phyloP scores from a whole-genome alignment of 2,329 filamentous ascomycete species.

The Botrytis tulipae region DNA sequence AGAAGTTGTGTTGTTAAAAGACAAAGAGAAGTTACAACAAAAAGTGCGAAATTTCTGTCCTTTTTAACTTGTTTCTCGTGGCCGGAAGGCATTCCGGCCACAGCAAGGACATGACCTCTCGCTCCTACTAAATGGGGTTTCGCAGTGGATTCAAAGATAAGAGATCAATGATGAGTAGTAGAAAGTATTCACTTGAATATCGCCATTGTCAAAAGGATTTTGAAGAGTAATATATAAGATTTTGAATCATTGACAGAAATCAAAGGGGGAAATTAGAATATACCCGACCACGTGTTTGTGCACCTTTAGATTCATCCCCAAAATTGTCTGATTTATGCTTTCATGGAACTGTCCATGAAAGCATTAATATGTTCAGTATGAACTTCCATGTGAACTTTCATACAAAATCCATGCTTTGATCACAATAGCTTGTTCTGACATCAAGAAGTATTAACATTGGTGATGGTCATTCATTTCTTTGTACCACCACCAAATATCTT shows the following conservation, averaged over 20 bases:
- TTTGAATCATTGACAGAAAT: neutral
- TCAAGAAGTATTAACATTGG: neutral
- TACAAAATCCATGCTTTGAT: neutral
- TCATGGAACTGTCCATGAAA: neutral
- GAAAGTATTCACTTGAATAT: neutral
- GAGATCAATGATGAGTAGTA: conserved; percentile 22
- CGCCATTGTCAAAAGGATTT: neutral
- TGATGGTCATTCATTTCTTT: conserved; percentile 20
- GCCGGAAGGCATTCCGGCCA: conserved; percentile 38
- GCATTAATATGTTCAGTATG: neutral
- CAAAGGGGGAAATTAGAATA: conserved; percentile 17
- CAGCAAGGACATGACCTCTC: conserved; percentile 25
- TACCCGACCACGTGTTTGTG: conserved; percentile 22
- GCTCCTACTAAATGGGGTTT: conserved; percentile 22
- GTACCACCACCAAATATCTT: neutral
- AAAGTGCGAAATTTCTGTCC: conserved; percentile 25
- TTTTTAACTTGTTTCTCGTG: conserved; percentile 33
- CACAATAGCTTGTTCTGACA: neutral
- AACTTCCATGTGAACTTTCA: conserved; percentile 14
- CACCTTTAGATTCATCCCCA: neutral
- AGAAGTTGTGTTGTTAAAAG: conserved; percentile 15
- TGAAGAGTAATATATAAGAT: neutral
- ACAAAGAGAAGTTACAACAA: conserved; percentile 24
- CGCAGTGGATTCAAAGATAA: conserved; percentile 28
- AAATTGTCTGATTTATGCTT: neutral